These are phyloP conservation scores for Colletotrichum musae DNA, from an alignment of 2,329 filamentous ascomycete species.

Conservation along the genomic window DNA sequence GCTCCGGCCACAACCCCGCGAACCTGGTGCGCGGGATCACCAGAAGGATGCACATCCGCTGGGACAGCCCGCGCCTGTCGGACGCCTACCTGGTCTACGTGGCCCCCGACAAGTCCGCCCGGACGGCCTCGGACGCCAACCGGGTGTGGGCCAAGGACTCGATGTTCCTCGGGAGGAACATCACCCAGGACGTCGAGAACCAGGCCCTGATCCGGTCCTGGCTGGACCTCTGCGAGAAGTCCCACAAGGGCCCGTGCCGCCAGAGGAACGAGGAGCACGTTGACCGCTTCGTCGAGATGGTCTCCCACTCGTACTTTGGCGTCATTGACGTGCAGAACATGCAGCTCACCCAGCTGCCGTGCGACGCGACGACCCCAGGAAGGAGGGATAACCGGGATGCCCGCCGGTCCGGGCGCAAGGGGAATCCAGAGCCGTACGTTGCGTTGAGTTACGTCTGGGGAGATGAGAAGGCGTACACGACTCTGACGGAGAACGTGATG, in stretches of 20 bases:
- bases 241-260: slow-evolving; percentile 2
- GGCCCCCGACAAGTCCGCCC: slow-evolving; percentile 6
- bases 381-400: not conserved
- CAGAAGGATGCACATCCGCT: slow-evolving; percentile 21
- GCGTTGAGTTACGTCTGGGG: slow-evolving; percentile 63
- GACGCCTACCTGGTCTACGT: slow-evolving; percentile 22
- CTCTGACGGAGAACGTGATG: slow-evolving; percentile 15
- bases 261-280: not conserved
- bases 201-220: slow-evolving; percentile 25
- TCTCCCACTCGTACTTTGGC: slow-evolving; percentile 27
- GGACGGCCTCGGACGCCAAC: slow-evolving; percentile 18
- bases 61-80: slow-evolving; percentile 1
- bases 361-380: not conserved
- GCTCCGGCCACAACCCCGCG: not conserved
- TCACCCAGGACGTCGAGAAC: slow-evolving; percentile 23
- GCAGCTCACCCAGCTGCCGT: slow-evolving; percentile 18
- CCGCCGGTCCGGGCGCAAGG: not conserved
- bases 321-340: slow-evolving; percentile 35
- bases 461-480: slow-evolving; percentile 11
- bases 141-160: slow-evolving; percentile 29
- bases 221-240: slow-evolving; percentile 28
- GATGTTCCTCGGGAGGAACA: slow-evolving; percentile 17
- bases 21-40: slow-evolving; percentile 25
- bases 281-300: slow-evolving; percentile 17
- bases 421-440: slow-evolving; percentile 53